A percentile compares a stretch with the other conserved stretches of the same genome.
phyloP scores from a whole-genome alignment of 345 rosid genomes.

The Camelina neglecta region DNA sequence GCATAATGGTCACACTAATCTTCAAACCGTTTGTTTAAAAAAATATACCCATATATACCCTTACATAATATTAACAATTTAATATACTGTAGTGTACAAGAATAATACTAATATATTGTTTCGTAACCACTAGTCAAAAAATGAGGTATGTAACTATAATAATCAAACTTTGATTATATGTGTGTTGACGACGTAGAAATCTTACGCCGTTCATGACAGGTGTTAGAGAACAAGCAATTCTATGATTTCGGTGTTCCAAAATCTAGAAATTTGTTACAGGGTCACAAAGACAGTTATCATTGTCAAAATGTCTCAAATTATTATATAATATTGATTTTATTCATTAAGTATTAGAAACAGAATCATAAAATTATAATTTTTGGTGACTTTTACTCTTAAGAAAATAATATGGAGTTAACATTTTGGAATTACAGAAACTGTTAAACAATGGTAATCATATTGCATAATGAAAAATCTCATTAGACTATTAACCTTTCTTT shows the following conservation, averaged over 20 bases:
- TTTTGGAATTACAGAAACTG: neutral
- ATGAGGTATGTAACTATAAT: neutral
- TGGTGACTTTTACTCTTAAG: too few relatives aligned
- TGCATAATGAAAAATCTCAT: too few relatives aligned
- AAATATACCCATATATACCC: neutral
- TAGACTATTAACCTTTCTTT: too few relatives aligned
- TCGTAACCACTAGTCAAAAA: neutral
- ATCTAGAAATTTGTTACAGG: too few relatives aligned
- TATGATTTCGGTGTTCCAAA: too few relatives aligned
- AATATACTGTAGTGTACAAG: neutral
- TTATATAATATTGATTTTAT: too few relatives aligned
- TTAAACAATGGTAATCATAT: neutral
- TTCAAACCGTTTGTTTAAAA: neutral
- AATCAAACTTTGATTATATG: neutral
- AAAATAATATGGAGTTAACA: too few relatives aligned
- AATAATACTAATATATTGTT: neutral
- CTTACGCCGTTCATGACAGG: neutral
- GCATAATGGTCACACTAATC: slow-evolving; percentile 3
- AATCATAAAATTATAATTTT: too few relatives aligned
- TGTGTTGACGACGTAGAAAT: neutral
- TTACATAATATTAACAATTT: too few relatives aligned
- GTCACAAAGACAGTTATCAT: too few relatives aligned
- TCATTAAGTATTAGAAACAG: too few relatives aligned
- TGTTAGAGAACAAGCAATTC: neutral
- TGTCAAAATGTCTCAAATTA: too few relatives aligned